Percentiles rank a stretch among this genome's conserved stretches.
These are phyloP conservation scores for Suillus weaverae DNA, from an alignment of 768 basidiomycete species.

Conservation along the genomic window DNA sequence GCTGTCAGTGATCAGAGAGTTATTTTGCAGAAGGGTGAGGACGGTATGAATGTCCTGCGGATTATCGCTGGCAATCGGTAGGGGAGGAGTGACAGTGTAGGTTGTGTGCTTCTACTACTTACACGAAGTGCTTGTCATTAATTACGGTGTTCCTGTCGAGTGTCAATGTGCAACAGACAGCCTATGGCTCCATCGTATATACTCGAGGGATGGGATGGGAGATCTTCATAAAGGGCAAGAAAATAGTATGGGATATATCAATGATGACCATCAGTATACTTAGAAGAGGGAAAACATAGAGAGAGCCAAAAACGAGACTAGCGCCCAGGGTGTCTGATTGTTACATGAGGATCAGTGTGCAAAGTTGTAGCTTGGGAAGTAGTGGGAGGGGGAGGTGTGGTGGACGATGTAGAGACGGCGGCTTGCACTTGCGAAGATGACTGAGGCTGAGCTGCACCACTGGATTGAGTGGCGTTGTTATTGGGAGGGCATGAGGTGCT, in stretches of 20 bases:
- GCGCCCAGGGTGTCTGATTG: too few relatives aligned
- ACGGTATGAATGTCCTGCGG: conserved; percentile 9
- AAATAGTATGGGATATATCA: background rate
- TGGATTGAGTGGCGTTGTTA: background rate
- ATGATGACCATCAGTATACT: background rate
- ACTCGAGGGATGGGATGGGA: too few relatives aligned
- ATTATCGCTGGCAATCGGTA: conserved; percentile 4
- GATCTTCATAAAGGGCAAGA: background rate
- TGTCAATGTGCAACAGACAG: too few relatives aligned
- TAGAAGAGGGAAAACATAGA: background rate
- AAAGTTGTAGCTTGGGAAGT: background rate
- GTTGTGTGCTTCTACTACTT: background rate
- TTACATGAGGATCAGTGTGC: background rate
- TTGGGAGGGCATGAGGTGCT: background rate
- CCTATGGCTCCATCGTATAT: too few relatives aligned
- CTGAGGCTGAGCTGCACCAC: background rate
- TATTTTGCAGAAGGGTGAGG: conserved; percentile 5
- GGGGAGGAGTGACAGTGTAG: background rate
- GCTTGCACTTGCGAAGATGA: background rate
- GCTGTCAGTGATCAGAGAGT: background rate
- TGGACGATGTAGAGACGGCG: background rate
- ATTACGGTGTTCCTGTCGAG: too few relatives aligned
- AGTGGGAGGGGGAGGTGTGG: background rate
- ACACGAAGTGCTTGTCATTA: background rate
- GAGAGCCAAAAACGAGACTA: background rate